phyloP scores from a whole-genome alignment of 352 stramenopile species.

The Pythium plurisporium region DNA sequence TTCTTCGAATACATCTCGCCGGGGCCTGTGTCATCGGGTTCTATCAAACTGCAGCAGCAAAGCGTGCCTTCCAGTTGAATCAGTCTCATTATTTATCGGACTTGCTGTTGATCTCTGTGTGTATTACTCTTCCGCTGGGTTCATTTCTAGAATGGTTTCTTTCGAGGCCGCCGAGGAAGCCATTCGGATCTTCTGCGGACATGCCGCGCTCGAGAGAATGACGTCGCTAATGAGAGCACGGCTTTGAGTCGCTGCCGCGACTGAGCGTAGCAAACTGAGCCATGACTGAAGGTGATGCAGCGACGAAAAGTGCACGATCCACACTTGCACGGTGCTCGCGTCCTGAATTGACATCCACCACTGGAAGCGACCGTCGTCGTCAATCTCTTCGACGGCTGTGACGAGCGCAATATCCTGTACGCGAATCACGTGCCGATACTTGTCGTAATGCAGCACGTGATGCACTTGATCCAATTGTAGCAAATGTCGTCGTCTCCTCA shows the following conservation, averaged over 20 bases:
- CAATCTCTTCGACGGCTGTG: conserved; percentile 45
- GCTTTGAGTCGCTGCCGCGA: conserved; percentile 32
- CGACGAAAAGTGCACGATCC: conserved; percentile 56
- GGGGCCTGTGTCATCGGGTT: conserved; percentile 63
- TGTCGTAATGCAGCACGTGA: conserved; percentile 51
- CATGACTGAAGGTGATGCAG: conserved; percentile 33
- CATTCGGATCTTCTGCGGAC: not conserved
- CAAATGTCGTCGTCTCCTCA: conserved; percentile 34
- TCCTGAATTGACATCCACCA: conserved; percentile 76
- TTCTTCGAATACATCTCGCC: conserved; percentile 71
- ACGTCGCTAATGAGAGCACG: conserved; percentile 39
- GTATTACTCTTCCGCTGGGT: conserved; percentile 22
- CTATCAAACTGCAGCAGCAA: conserved; percentile 24
- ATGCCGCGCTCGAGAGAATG: conserved; percentile 19
- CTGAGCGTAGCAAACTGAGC: conserved; percentile 34
- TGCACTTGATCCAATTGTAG: conserved; percentile 61
- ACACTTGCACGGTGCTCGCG: conserved; percentile 44
- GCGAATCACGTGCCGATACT: conserved; percentile 46
- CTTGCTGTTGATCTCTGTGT: not conserved
- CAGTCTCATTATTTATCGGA: conserved; percentile 3
- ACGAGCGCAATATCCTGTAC: conserved; percentile 60
- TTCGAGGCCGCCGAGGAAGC: not conserved
- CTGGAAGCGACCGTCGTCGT: conserved; percentile 22
- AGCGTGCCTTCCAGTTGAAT: not conserved
- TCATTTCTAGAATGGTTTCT: conserved; percentile 26